Percentiles rank a stretch among this genome's conserved stretches.
Conservation (phyloP, 2,329 filamentous ascomycete genomes). For the Cadophora luteo-olivacea region DNA sequence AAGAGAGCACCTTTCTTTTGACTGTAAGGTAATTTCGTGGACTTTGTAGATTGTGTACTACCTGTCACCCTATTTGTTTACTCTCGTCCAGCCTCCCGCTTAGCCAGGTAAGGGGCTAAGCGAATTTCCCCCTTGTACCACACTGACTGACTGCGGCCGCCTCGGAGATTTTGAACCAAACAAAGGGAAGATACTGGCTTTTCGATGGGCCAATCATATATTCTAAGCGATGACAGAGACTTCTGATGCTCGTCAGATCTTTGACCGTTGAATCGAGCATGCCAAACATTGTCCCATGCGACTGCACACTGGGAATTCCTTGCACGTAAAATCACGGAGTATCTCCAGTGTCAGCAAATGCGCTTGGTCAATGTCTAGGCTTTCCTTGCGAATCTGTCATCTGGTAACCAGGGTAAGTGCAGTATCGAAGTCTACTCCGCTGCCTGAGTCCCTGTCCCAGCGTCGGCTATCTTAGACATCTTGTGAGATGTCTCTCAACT, state of each 20-base stretch:
- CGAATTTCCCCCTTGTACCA: neutral
- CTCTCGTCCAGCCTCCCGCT: neutral
- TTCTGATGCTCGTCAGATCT: neutral
- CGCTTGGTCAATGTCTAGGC: neutral
- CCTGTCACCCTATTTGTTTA: neutral
- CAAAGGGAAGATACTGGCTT: neutral
- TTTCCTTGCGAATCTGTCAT: neutral
- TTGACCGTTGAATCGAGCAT: neutral
- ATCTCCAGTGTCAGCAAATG: neutral
- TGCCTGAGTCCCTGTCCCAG: neutral
- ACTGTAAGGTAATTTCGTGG: neutral
- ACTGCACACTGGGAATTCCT: neutral
- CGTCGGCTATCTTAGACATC: slow-evolving; percentile 3
- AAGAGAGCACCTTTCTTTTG: no score
- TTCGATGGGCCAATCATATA: neutral
- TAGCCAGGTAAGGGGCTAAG: neutral
- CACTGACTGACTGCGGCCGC: slow-evolving; percentile 2
- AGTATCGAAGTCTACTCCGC: neutral
- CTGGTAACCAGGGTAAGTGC: neutral
- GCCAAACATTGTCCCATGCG: neutral
- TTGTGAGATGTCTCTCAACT: neutral
- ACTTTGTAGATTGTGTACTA: neutral
- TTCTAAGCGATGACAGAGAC: neutral
- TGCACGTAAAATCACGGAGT: neutral
- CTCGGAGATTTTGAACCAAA: slow-evolving; percentile 10